Conservation (phyloP, 2,329 filamentous ascomycete genomes). For the Cladosporium sp. region DNA sequence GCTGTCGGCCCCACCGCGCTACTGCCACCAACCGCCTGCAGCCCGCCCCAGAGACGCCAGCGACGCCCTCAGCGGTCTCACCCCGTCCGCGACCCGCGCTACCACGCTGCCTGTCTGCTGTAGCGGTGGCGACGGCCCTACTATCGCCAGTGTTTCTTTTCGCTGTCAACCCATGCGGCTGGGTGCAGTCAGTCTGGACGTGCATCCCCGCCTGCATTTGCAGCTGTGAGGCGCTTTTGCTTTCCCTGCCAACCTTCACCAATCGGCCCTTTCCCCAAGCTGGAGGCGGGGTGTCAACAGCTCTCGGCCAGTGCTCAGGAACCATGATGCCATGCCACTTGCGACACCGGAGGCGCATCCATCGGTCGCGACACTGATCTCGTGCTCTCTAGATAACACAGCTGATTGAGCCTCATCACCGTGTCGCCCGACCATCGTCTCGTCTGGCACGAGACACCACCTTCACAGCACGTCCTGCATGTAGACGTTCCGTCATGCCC, state of each 20-base stretch:
- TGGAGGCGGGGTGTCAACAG: constrained; percentile 1
- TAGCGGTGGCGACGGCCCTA: neutral
- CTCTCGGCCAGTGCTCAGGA: neutral
- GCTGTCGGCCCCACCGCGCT: neutral
- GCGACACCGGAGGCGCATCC: neutral
- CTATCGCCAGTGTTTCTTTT: too few species aligned
- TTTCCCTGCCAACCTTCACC: neutral
- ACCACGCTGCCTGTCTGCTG: neutral
- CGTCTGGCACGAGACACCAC: neutral
- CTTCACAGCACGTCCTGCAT: neutral
- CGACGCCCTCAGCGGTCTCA: neutral
- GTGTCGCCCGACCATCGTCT: too few species aligned
- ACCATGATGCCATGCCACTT: neutral
- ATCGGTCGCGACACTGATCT: neutral
- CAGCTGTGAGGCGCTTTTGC: too few species aligned
- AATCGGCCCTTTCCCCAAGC: constrained; percentile 5
- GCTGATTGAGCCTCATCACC: too few species aligned
- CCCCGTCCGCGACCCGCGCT: neutral
- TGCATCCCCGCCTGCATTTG: too few species aligned
- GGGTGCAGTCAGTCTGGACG: too few species aligned
- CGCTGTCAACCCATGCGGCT: too few species aligned
- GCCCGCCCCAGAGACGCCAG: neutral
- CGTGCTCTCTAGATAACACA: too few species aligned
- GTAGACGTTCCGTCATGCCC: constrained; percentile 11
- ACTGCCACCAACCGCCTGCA: neutral